Percentiles rank a stretch among this genome's conserved stretches.
These are phyloP conservation scores for Aspergillus amoenus DNA, from an alignment of 2,329 filamentous ascomycete genomes.

Conservation along the genomic window DNA sequence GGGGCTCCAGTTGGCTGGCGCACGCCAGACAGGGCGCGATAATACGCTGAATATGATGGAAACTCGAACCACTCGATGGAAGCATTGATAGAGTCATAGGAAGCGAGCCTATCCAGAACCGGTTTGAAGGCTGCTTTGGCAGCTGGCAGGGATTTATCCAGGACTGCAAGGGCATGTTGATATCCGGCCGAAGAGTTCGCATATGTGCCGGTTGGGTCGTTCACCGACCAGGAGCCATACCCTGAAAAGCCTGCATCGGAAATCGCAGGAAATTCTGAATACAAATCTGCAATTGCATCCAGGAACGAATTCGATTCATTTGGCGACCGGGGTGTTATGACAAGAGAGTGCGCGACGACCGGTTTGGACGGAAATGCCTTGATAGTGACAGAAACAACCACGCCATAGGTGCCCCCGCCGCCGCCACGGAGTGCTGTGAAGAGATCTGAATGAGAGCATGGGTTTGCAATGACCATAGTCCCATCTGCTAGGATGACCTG, in stretches of 20 bases:
- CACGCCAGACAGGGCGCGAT: conserved; percentile 26
- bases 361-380: conserved; percentile 25
- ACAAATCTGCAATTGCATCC: conserved; percentile 13
- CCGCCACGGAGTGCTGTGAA: conserved; percentile 9
- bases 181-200: conserved; percentile 17
- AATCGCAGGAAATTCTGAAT: conserved; percentile 12
- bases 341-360: conserved; percentile 10
- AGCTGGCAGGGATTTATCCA: conserved; percentile 12
- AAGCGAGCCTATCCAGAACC: conserved; percentile 5
- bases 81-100: conserved; percentile 7
- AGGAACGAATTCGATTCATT: background rate
- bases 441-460: conserved; percentile 5
- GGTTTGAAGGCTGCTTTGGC: conserved; percentile 6
- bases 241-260: conserved; percentile 20
- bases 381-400: conserved; percentile 7
- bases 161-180: conserved; percentile 14
- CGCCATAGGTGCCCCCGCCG: conserved; percentile 11
- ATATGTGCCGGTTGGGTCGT: conserved; percentile 8
- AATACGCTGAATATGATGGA: conserved; percentile 28
- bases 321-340: background rate
- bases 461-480: background rate
- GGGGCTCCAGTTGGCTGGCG: conserved; percentile 22
- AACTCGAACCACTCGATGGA: conserved; percentile 25
- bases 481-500: conserved; percentile 9
- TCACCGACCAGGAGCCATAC: conserved; percentile 17